A percentile compares a stretch with the other conserved stretches of the same genome.
phyloP scores from a whole-genome alignment of 768 basidiomycete genomes.

The Mycena metata region DNA sequence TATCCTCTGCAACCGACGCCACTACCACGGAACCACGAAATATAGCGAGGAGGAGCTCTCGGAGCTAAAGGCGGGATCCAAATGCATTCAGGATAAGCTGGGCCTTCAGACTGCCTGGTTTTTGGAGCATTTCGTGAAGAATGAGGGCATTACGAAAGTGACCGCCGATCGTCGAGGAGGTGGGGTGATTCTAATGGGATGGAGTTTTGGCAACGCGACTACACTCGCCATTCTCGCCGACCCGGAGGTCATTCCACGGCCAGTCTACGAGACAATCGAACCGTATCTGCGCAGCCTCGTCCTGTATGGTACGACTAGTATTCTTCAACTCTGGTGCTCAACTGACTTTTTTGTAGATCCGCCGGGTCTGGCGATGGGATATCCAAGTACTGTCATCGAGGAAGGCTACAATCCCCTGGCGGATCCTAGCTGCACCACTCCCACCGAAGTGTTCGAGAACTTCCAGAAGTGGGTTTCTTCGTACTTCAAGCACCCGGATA shows the following conservation, averaged over 20 bases:
- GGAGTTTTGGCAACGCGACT: conserved; percentile 53
- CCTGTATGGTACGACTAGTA: conserved; percentile 46
- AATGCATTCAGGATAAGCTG: conserved; percentile 45
- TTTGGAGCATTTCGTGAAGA: conserved; percentile 45
- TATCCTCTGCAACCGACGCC: conserved; percentile 48
- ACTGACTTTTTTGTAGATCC: conserved; percentile 46
- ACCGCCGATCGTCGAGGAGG: conserved; percentile 44
- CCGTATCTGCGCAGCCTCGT: conserved; percentile 49
- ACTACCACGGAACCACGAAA: conserved; percentile 51
- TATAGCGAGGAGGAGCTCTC: conserved; percentile 51
- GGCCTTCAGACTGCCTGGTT: conserved; percentile 46
- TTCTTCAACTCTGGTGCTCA: not conserved
- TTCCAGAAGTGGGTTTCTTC: conserved; percentile 48
- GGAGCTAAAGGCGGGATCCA: conserved; percentile 44
- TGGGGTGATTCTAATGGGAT: conserved; percentile 55
- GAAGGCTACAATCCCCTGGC: conserved; percentile 41
- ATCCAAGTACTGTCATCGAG: conserved; percentile 39
- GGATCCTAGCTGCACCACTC: conserved; percentile 40
- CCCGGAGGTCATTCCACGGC: conserved; percentile 39
- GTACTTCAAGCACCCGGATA: conserved; percentile 45
- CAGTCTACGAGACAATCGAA: conserved; percentile 43
- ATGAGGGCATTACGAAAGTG: conserved; percentile 45
- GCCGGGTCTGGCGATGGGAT: conserved; percentile 47
- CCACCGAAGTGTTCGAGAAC: conserved; percentile 40
- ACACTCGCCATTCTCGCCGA: conserved; percentile 48